These are phyloP conservation scores for Phragmites australis DNA, from an alignment of 176 grass and related monocot genomes.

Conservation along the genomic window DNA sequence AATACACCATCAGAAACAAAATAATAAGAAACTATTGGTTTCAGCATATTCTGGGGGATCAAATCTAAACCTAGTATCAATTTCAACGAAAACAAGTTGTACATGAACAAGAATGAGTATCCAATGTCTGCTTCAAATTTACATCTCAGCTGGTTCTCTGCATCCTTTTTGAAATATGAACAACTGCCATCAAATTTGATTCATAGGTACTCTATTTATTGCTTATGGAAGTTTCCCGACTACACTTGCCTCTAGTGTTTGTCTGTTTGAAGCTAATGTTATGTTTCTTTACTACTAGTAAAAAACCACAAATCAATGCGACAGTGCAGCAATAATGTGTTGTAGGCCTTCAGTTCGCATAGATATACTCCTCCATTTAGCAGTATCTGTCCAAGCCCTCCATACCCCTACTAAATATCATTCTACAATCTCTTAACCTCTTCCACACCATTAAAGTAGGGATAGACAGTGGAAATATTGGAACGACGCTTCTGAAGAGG, in stretches of 20 bases:
- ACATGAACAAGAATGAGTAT: neutral
- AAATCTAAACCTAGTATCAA: neutral
- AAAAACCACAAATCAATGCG: conserved; percentile 5
- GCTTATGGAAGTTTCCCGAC: neutral
- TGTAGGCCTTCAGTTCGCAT: neutral
- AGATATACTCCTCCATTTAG: neutral
- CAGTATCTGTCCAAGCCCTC: neutral
- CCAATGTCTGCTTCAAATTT: neutral
- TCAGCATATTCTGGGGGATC: neutral
- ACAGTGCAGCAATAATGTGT: conserved; percentile 3
- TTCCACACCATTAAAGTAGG: neutral
- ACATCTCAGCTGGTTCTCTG: conserved; percentile 9
- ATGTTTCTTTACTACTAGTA: neutral
- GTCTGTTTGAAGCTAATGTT: neutral
- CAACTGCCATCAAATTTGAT: conserved; percentile 1
- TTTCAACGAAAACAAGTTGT: conserved; percentile 7
- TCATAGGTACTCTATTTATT: neutral
- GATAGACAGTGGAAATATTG: neutral
- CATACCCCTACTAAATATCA: neutral
- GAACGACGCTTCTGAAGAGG: neutral
- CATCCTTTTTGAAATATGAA: conserved; percentile 9
- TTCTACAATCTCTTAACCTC: neutral
- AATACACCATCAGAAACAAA: conserved; percentile 5
- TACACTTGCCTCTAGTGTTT: neutral
- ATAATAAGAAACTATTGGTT: conserved; percentile 7